Conservation (phyloP, 805 yeast genomes). For the Hanseniaspora nectarophila region DNA sequence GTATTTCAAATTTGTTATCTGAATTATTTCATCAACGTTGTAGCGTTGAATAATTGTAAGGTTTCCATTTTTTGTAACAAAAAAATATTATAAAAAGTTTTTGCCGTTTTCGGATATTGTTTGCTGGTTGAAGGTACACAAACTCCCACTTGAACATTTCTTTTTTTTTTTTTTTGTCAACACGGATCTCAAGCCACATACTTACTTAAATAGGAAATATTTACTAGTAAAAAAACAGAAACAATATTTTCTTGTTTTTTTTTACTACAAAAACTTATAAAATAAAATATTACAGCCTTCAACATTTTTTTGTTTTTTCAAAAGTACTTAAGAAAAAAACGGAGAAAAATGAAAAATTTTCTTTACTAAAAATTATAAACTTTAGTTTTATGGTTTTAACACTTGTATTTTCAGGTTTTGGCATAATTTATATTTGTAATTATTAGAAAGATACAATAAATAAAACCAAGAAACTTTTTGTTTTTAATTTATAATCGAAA, state of each 20-base stretch:
- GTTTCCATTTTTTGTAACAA: not conserved
- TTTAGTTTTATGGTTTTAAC: not conserved
- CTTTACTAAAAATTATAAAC: not conserved
- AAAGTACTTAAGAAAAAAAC: no score
- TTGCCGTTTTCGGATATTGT: not conserved
- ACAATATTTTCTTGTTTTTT: not conserved
- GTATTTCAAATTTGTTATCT: not conserved
- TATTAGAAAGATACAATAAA: not conserved
- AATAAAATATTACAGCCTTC: no score
- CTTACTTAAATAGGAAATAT: not conserved
- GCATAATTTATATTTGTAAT: not conserved
- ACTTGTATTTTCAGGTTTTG: not conserved
- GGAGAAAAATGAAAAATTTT: no score
- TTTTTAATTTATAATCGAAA: conserved; percentile 31
- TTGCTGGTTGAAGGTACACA: no score
- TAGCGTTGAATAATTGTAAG: no score
- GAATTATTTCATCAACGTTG: not conserved
- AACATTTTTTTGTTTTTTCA: no score
- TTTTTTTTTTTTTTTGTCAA: not conserved
- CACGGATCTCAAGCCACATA: no score
- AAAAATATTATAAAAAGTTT: not conserved
- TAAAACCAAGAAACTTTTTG: conserved; percentile 14
- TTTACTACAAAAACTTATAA: not conserved
- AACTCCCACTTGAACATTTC: not conserved
- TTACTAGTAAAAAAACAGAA: not conserved